Evolutionary conservation across 805 yeast species (phyloP), one percentile per base, ranked within the genome.

Genomic region (Metschnikowia baotianmanensis): DNA sequence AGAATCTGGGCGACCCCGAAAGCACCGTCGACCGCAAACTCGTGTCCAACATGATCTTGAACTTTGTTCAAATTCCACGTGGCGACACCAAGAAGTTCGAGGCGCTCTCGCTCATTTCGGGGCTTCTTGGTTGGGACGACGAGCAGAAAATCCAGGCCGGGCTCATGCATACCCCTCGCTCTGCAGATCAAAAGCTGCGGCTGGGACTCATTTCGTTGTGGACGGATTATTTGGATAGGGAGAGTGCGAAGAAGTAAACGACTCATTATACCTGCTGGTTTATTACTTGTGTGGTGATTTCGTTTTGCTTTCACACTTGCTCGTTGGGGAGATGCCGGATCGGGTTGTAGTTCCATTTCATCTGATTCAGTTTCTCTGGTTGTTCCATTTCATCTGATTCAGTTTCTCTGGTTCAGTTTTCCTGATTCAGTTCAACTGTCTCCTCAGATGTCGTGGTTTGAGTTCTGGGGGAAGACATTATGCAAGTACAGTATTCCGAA

Each of bases 61-160:
- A 93, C 40, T 93, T 90, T 63, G 74, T 93, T 13, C 83, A 83
- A 24, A 70, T 91, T 22, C 96, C 96, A 5, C 72, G 99, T 46
- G 96, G 93, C 1, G 99, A 93, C 59, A 77, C 96, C 7, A 91
- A 90, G 64, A 89, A 93, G 62, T 93, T 86, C 58, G 98, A 93
- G 70, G 96, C 93, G 4, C 71, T 93, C 35, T 86, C 80, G 57
- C 74, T 93, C 45, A 83, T 93, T 30, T 77, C 96, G 9, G 86
- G 86, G 45, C 82, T 83, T 50, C 69, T 93, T 43, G 83, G 78
- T 43, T 93, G 99, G 99, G 91, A 85, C 61, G 93, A 87, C 36
- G 81, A 76, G 31, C 80, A 85, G 58, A 80, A 76, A 54, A 67
- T 78, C 18, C 85, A 82, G 46, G 95, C 95, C 1, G 96, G 96